These are phyloP conservation scores for Clausena lansium DNA, from an alignment of 345 rosid genomes.

Conservation along the genomic window DNA sequence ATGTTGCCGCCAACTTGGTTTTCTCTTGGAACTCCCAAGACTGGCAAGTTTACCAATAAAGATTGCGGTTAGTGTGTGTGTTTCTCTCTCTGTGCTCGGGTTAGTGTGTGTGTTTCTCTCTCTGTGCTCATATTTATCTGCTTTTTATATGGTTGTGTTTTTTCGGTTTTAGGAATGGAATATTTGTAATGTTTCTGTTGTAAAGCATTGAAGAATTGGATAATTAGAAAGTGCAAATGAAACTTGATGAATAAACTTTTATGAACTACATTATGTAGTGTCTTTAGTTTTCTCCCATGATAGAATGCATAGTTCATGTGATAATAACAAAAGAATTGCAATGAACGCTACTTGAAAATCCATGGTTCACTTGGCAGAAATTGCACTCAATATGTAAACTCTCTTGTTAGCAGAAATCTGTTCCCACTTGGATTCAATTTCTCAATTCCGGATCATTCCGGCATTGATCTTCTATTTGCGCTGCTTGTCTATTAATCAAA, in stretches of 20 bases:
- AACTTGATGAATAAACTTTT: neutral
- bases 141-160: neutral
- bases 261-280: neutral
- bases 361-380: neutral
- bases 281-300: neutral
- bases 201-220: neutral
- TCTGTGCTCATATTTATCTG: neutral
- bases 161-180: neutral
- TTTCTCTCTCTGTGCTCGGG: slow-evolving; percentile 23
- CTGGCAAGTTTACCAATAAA: slow-evolving; percentile 43
- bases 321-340: neutral
- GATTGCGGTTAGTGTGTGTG: slow-evolving; percentile 51
- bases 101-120: slow-evolving; percentile 24
- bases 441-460: too few species aligned
- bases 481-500: neutral
- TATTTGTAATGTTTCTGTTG: neutral
- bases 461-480: neutral
- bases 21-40: slow-evolving; percentile 40
- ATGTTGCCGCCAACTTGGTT: slow-evolving; percentile 84
- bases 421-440: neutral
- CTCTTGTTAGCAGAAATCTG: too few species aligned
- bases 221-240: neutral
- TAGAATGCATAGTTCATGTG: neutral
- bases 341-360: neutral
- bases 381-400: too few species aligned